phyloP scores from a whole-genome alignment of 805 yeast species.

The Nakazawaea sp. region DNA sequence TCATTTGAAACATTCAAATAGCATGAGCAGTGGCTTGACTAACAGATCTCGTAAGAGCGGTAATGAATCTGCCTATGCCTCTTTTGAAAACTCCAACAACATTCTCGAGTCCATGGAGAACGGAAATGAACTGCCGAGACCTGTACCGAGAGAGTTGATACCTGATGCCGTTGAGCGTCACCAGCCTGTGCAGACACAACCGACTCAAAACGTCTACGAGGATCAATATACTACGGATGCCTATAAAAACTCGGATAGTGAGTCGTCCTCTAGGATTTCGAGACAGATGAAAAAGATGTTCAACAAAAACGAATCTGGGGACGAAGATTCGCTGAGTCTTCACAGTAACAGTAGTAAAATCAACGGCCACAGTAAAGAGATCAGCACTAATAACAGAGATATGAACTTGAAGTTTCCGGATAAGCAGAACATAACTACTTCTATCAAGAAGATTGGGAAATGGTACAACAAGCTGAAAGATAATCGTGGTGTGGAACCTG shows the following conservation, averaged over 20 bases:
- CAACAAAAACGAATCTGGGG: constrained; percentile 18
- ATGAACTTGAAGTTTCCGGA: constrained; percentile 9
- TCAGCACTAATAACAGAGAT: constrained; percentile 10
- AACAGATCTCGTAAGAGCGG: too few relatives aligned
- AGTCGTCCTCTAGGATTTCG: constrained; percentile 14
- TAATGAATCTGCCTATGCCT: too few relatives aligned
- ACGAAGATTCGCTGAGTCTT: constrained; percentile 18
- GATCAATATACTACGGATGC: not conserved
- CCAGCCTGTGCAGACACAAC: not conserved
- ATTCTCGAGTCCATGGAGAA: too few relatives aligned
- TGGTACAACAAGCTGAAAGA: constrained; percentile 52
- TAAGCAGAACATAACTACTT: constrained; percentile 26
- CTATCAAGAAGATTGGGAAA: constrained; percentile 55
- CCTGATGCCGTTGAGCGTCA: not conserved
- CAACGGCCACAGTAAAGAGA: constrained; percentile 25
- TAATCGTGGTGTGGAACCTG: constrained; percentile 10
- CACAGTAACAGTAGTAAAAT: too few relatives aligned
- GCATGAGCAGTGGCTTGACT: too few relatives aligned
- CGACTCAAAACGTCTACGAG: not conserved
- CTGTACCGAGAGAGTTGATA: not conserved
- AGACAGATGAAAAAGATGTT: constrained; percentile 16
- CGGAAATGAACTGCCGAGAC: too few relatives aligned
- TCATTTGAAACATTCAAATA: too few relatives aligned
- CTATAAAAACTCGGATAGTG: constrained; percentile 7
- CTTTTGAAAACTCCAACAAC: too few relatives aligned